Evolutionary conservation across 768 basidiomycete species (phyloP).

Genomic region (Leccinellum luteum): DNA sequence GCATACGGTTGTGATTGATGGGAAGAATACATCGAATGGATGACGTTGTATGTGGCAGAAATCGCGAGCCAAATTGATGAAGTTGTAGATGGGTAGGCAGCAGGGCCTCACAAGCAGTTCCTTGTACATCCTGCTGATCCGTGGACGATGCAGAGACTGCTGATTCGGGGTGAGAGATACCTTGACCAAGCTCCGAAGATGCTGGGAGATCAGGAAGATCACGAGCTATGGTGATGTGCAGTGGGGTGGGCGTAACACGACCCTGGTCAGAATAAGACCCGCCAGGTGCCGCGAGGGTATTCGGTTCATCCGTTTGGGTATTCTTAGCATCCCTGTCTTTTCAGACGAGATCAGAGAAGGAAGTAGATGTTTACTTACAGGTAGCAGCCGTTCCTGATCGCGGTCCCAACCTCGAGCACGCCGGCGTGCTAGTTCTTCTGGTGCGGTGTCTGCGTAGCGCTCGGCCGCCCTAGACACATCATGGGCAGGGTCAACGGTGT

Average conservation of each 20-base stretch:
- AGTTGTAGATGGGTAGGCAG: constrained; percentile 65
- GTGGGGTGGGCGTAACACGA: constrained; percentile 13
- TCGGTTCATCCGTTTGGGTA: constrained; percentile 10
- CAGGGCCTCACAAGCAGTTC: constrained; percentile 48
- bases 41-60: constrained; percentile 74
- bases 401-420: constrained; percentile 72
- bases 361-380: constrained; percentile 11
- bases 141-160: constrained; percentile 16
- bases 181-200: constrained; percentile 6
- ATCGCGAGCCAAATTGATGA: constrained; percentile 81
- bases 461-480: constrained; percentile 67
- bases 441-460: constrained; percentile 64
- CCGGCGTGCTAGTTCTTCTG: constrained; percentile 54
- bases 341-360: constrained; percentile 7
- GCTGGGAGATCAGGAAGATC: constrained; percentile 30
- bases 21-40: constrained; percentile 78
- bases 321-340: constrained; percentile 6
- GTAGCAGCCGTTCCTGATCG: constrained; percentile 22
- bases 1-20: constrained; percentile 54
- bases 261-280: constrained; percentile 8
- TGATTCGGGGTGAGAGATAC: constrained; percentile 6
- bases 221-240: constrained; percentile 47
- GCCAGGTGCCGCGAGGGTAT: constrained; percentile 1
- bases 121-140: constrained; percentile 34
- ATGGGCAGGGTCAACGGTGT: background rate